Evolutionary conservation across 2,329 filamentous ascomycete species (phyloP), one percentile per base, ranked within the genome.

Genomic region (Calonectria hawksworthii): DNA sequence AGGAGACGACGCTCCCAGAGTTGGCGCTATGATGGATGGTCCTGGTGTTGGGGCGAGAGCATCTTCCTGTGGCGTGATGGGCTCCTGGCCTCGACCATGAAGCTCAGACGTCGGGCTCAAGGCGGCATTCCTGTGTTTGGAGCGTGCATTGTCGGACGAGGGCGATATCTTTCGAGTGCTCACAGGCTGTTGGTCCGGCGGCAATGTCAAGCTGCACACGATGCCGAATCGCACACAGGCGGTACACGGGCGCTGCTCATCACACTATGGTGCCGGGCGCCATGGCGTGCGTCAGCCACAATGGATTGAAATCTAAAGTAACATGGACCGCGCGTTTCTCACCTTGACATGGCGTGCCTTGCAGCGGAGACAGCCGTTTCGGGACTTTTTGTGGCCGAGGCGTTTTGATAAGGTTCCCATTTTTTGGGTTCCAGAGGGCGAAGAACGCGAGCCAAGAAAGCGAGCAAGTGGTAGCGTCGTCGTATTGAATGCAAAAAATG

Each of bases 301-400:
- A 5, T 23, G 8, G 28, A 32, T 50, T 51, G n/a, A 3, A 3
- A 11, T 36, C n/a, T 16, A 38, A 44, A 51, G 10, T 9, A 30
- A 18, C 52, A 16, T 14, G 50, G 23, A 28, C 28, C 18, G 8
- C n/a, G 21, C 26, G 44, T 11, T 52, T 28, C 70, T 52, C 50
- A 77, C 75, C 72, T 77, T 77, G 66, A 77, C 75, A n/a, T 75
- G 75, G 3, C 75, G 72, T 36, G 66, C 66, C 47, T 77, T 77
- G 70, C 75, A 77, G 16, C 74, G 74, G 51, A 73, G 47, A 70
- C 75, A 77, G 11, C 75, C 75, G n/a, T 59, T 68, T 36, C 74
- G 54, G 26, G 75, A 77, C 41, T 77, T 77, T 52, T 71, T 74
- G 21, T 76, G 72, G 10, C 75, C 75, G 18, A 77, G 72, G 9